Evolutionary conservation across 371 early-diverging fungal genomes (phyloP).

Genomic region (Mucor lusitanicus): DNA sequence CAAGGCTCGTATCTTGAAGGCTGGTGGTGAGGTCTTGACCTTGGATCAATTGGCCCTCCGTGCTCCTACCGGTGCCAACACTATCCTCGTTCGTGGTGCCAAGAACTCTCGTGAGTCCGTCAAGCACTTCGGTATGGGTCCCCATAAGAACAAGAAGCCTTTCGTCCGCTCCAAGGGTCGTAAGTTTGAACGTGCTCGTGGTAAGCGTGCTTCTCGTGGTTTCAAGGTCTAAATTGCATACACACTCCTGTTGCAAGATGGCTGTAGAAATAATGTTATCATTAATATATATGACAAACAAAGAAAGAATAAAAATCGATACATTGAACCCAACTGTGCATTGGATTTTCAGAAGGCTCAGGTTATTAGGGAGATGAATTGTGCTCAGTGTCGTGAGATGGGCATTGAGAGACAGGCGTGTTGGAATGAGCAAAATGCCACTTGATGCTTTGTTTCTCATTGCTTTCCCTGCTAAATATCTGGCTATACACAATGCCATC

Average conservation of each 20-base stretch:
- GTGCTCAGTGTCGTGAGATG: no score
- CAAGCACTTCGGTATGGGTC: conserved; percentile 80
- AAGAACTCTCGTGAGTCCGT: conserved; percentile 92
- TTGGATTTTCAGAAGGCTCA: no score
- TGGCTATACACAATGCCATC: no score
- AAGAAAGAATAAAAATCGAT: conserved; percentile 1
- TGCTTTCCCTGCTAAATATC: no score
- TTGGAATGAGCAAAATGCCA: no score
- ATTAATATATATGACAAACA: background rate
- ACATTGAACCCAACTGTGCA: background rate
- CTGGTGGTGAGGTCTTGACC: conserved; percentile 97
- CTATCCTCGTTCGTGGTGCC: conserved; percentile 88
- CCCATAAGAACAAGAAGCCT: conserved; percentile 79
- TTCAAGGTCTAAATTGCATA: conserved; percentile 71
- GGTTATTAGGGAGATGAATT: no score
- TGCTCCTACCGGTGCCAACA: conserved; percentile 96
- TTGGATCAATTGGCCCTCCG: conserved; percentile 98
- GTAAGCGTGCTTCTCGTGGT: conserved; percentile 93
- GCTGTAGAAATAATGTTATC: background rate
- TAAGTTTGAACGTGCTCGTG: conserved; percentile 98
- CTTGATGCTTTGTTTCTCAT: no score
- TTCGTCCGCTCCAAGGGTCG: conserved; percentile 97
- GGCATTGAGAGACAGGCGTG: no score
- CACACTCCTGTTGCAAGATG: background rate
- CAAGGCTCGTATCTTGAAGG: conserved; percentile 95